phyloP scores from a whole-genome alignment of 2,329 filamentous ascomycete genomes.

The Monosporascus ibericus region DNA sequence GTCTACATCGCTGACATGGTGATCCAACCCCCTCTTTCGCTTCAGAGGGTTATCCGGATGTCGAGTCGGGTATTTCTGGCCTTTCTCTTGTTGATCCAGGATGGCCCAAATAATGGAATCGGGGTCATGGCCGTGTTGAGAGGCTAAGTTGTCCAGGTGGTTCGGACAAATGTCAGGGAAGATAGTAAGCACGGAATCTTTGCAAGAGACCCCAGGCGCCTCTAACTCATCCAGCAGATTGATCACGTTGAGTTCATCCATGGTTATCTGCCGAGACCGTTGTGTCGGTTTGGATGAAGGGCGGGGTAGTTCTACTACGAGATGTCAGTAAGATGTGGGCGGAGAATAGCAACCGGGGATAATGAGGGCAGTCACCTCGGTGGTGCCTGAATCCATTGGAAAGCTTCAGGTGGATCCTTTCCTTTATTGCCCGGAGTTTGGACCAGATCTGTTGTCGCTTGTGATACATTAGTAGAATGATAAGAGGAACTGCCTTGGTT shows the following conservation, averaged over 20 bases:
- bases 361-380: not conserved
- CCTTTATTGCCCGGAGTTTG: not conserved
- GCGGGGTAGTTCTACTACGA: not conserved
- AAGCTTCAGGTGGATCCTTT: not conserved
- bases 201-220: slow-evolving; percentile 16
- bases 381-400: not conserved
- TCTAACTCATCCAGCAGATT: not conserved
- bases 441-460: not conserved
- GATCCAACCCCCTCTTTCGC: slow-evolving; percentile 31
- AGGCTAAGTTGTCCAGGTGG: slow-evolving; percentile 26
- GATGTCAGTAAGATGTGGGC: not conserved
- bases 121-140: slow-evolving; percentile 21
- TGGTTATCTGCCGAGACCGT: not conserved
- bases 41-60: slow-evolving; percentile 25
- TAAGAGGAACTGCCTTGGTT: not conserved
- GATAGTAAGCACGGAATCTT: slow-evolving; percentile 23
- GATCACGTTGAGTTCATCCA: slow-evolving; percentile 1
- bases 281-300: not conserved
- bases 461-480: not conserved
- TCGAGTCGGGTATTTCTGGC: slow-evolving; percentile 30
- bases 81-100: slow-evolving; percentile 33
- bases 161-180: slow-evolving; percentile 41
- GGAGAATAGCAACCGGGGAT: no score
- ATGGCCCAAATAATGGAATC: slow-evolving; percentile 31
- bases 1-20: slow-evolving; percentile 12